Conservation (phyloP, 805 yeast genomes). For the Cyberlindnera meyerae region DNA sequence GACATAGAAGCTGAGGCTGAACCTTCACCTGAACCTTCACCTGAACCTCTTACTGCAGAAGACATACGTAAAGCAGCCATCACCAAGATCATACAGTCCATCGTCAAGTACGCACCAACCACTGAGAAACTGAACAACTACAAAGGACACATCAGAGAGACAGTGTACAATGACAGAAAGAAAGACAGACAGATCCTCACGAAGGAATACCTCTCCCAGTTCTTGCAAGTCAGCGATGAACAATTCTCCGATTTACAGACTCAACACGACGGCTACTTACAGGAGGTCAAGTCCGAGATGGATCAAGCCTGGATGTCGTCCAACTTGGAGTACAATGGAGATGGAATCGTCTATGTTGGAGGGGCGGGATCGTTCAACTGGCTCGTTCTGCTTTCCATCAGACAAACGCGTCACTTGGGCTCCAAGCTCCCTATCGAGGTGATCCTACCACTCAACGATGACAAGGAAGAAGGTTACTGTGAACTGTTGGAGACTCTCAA, state of each 20-base stretch:
- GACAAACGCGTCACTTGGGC: conserved; percentile 55
- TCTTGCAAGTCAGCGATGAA: conserved; percentile 1
- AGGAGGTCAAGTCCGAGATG: too few species aligned
- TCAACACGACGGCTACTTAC: conserved; percentile 3
- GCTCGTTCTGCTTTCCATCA: conserved; percentile 60
- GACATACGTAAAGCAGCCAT: too few species aligned
- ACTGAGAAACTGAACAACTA: conserved; percentile 2
- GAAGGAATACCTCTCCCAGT: conserved; percentile 19
- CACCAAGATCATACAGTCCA: conserved; percentile 2
- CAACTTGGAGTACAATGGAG: conserved; percentile 15
- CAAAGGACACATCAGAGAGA: conserved; percentile 1
- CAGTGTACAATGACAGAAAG: conserved; percentile 5
- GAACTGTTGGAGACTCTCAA: conserved; percentile 52
- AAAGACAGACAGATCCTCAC: conserved; percentile 29
- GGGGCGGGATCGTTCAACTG: conserved; percentile 7
- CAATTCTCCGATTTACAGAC: conserved; percentile 1
- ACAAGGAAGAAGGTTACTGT: conserved; percentile 66
- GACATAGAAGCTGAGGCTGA: too few species aligned
- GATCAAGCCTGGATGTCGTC: neutral
- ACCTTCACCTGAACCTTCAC: too few species aligned
- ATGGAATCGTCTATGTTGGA: conserved; percentile 66
- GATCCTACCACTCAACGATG: conserved; percentile 59
- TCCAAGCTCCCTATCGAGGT: conserved; percentile 70
- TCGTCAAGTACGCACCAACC: conserved; percentile 4
- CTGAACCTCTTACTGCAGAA: too few species aligned